Percentiles rank a stretch among this genome's conserved stretches.
Conservation (phyloP, 2,329 filamentous ascomycete species). For the Stagonosporopsis chrysanthemi region DNA sequence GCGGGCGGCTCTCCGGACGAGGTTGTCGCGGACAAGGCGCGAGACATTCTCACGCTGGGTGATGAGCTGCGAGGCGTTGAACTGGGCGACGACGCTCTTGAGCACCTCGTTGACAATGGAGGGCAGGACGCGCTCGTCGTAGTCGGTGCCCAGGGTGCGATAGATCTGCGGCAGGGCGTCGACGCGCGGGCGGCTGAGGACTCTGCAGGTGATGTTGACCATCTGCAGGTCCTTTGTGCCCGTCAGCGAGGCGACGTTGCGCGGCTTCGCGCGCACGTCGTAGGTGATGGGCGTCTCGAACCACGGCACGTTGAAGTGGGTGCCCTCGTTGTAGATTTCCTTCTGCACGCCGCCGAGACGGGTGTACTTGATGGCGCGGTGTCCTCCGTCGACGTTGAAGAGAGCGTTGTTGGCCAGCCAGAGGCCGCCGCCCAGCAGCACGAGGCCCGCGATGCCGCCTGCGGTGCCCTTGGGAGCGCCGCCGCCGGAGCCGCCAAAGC, state of each 20-base stretch:
- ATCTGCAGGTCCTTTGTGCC: slow-evolving; percentile 99
- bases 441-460: slow-evolving; percentile 62
- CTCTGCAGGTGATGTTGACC: slow-evolving; percentile 99
- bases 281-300: slow-evolving; percentile 96
- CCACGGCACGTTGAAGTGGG: slow-evolving; percentile 94
- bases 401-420: slow-evolving; percentile 68
- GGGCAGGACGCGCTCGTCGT: slow-evolving; percentile 96
- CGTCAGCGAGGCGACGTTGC: slow-evolving; percentile 95
- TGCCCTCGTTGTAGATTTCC: slow-evolving; percentile 98
- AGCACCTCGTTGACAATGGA: slow-evolving; percentile 99
- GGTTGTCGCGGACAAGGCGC: slow-evolving; percentile 87
- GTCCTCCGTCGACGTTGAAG: slow-evolving; percentile 92
- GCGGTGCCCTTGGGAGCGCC: slow-evolving; percentile 60
- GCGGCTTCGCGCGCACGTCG: slow-evolving; percentile 96
- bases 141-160: slow-evolving; percentile 91
- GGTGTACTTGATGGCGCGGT: slow-evolving; percentile 98
- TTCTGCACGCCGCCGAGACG: slow-evolving; percentile 90
- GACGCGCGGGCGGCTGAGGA: slow-evolving; percentile 88
- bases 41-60: slow-evolving; percentile 98
- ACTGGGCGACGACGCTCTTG: slow-evolving; percentile 97
- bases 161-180: slow-evolving; percentile 95
- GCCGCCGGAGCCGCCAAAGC: slow-evolving; percentile 60
- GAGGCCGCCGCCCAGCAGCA: slow-evolving; percentile 63
- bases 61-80: slow-evolving; percentile 98
- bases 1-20: slow-evolving; percentile 86